Conservation (phyloP, 1,139 yeast genomes). For the Candida tunisiensis region DNA sequence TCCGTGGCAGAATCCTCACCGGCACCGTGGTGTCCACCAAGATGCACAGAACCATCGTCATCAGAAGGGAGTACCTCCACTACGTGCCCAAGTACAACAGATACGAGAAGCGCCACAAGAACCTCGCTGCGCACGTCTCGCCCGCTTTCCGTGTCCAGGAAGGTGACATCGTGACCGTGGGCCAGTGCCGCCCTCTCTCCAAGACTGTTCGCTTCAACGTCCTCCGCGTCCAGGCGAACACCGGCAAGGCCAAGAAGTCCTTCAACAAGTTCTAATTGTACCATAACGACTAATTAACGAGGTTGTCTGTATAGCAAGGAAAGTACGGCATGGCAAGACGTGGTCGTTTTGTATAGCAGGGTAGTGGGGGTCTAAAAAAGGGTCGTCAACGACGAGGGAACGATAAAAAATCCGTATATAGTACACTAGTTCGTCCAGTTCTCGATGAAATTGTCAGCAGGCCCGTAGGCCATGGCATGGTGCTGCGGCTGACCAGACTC, state of each 20-base stretch:
- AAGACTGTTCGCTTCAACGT: slow-evolving; percentile 99
- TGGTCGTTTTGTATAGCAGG: no score
- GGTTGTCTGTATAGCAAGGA: no score
- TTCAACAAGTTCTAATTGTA: slow-evolving; percentile 86
- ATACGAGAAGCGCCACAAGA: slow-evolving; percentile 99
- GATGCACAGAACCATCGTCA: slow-evolving; percentile 99
- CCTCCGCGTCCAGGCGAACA: slow-evolving; percentile 83
- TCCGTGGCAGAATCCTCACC: slow-evolving; percentile 99
- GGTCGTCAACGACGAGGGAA: no score
- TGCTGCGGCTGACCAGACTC: no score
- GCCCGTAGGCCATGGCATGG: no score
- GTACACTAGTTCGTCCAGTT: no score
- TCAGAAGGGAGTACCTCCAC: slow-evolving; percentile 99
- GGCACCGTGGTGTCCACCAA: slow-evolving; percentile 96
- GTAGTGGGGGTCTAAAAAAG: no score
- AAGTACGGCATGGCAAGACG: no score
- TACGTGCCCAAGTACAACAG: slow-evolving; percentile 99
- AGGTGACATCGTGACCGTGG: slow-evolving; percentile 99
- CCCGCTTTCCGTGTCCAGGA: slow-evolving; percentile 99
- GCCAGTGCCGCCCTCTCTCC: slow-evolving; percentile 99
- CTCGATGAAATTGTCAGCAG: no score
- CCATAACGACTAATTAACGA: no score
- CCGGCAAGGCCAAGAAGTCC: slow-evolving; percentile 79
- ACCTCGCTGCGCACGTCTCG: slow-evolving; percentile 98
- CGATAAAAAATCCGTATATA: no score